Percentiles rank a stretch among this genome's conserved stretches.
These are phyloP conservation scores for Mortierella sp. DNA, from an alignment of 371 early-diverging fungal species.

Conservation along the genomic window DNA sequence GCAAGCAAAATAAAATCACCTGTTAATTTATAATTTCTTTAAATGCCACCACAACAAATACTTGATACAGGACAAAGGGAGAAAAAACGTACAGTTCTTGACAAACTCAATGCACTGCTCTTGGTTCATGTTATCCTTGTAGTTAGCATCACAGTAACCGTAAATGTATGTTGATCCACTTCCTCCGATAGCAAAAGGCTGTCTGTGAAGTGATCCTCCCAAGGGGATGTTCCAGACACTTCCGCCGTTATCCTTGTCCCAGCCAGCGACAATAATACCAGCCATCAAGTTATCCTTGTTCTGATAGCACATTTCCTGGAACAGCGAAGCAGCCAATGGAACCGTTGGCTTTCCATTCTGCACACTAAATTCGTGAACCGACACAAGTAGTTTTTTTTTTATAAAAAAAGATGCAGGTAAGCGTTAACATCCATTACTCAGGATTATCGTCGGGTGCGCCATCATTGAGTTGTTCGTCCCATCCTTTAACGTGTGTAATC, in stretches of 20 bases:
- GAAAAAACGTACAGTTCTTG: constrained; percentile 82
- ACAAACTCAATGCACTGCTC: constrained; percentile 97
- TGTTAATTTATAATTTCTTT: neutral
- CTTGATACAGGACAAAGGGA: neutral
- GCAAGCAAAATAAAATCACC: neutral
- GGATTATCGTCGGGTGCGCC: too few relatives aligned
- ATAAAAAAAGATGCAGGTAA: neutral
- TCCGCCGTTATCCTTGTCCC: constrained; percentile 95
- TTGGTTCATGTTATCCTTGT: constrained; percentile 85
- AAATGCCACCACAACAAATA: neutral
- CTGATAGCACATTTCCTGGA: constrained; percentile 95
- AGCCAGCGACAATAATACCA: constrained; percentile 99
- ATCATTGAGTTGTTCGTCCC: too few relatives aligned
- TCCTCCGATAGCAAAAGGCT: constrained; percentile 97
- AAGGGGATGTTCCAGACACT: constrained; percentile 95
- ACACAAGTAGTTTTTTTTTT: too few relatives aligned
- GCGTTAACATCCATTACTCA: too few relatives aligned
- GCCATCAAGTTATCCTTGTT: constrained; percentile 94
- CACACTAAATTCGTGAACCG: constrained; percentile 66
- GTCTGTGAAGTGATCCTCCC: constrained; percentile 95
- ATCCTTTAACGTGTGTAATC: too few relatives aligned
- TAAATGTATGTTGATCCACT: constrained; percentile 99
- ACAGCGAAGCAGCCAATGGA: constrained; percentile 91
- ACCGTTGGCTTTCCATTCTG: constrained; percentile 93
- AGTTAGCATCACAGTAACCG: constrained; percentile 97